phyloP scores from a whole-genome alignment of 352 stramenopile genomes.

The Phytopythium ostracodes region DNA sequence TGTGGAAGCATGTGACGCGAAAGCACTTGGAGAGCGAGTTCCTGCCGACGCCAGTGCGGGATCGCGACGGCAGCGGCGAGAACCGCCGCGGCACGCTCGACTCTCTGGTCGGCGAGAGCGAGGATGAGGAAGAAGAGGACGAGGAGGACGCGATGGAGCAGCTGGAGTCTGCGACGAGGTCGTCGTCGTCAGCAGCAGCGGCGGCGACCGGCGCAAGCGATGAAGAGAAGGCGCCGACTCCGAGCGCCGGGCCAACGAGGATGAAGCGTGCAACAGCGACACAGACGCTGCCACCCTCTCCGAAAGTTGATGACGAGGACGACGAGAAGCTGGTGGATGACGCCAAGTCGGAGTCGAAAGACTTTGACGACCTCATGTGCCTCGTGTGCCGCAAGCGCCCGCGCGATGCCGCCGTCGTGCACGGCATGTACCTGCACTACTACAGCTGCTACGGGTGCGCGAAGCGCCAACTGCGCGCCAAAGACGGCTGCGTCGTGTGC shows the following conservation, averaged over 20 bases:
- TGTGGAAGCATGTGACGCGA: constrained; percentile 57
- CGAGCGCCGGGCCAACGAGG: background rate
- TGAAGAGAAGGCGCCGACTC: constrained; percentile 16
- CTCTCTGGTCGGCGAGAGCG: constrained; percentile 56
- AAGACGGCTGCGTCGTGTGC: constrained; percentile 66
- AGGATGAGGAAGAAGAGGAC: constrained; percentile 38
- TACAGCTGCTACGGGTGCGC: constrained; percentile 80
- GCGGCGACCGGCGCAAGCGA: constrained; percentile 7
- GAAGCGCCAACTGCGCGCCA: constrained; percentile 54
- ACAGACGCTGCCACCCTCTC: background rate
- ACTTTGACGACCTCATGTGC: constrained; percentile 62
- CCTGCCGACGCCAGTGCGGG: constrained; percentile 18
- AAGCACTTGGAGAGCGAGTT: constrained; percentile 48
- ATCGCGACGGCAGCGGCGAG: background rate
- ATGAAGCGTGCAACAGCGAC: background rate
- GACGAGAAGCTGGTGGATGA: background rate
- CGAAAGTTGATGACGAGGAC: background rate
- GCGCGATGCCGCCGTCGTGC: constrained; percentile 59
- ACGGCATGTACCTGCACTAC: constrained; percentile 79
- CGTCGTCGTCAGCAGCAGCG: constrained; percentile 2
- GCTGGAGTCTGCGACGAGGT: constrained; percentile 15
- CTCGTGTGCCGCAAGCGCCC: constrained; percentile 60
- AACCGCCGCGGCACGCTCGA: constrained; percentile 51
- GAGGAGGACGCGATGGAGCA: constrained; percentile 37
- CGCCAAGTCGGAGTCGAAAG: constrained; percentile 16